Conservation (phyloP, 2,329 filamentous ascomycete genomes). For the Neopestalotiopsis rosae region DNA sequence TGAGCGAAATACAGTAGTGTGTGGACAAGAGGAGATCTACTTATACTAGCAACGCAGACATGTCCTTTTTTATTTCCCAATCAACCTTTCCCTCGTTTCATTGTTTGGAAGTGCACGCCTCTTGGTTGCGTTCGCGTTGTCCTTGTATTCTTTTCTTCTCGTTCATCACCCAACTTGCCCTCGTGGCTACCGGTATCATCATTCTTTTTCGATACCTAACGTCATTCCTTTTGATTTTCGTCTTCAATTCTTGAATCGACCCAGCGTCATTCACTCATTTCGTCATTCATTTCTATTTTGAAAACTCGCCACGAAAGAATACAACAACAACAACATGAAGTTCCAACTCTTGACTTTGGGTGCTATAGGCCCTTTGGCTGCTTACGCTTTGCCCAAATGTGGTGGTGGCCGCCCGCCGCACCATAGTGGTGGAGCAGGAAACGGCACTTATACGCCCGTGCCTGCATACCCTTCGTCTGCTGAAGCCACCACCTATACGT, state of each 20-base stretch:
- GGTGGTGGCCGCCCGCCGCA: neutral
- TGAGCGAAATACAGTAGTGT: too few relatives aligned
- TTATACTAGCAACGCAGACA: neutral
- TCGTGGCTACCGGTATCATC: neutral
- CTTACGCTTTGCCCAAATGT: constrained; percentile 3
- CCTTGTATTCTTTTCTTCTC: neutral
- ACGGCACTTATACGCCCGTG: neutral
- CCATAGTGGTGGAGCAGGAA: neutral
- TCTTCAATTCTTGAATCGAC: neutral
- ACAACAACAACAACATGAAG: neutral
- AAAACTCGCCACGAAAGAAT: neutral
- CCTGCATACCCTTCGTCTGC: neutral
- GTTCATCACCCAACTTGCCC: neutral
- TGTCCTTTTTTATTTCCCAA: neutral
- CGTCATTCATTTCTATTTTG: neutral
- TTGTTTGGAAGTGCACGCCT: too few relatives aligned
- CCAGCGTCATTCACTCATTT: neutral
- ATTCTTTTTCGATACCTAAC: neutral
- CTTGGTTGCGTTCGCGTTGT: neutral
- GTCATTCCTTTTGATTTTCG: neutral
- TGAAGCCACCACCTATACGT: neutral
- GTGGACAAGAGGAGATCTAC: neutral
- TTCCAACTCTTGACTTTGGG: neutral
- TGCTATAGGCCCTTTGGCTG: neutral
- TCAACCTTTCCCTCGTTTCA: too few relatives aligned